Evolutionary conservation across 2,329 filamentous ascomycete species (phyloP), one percentile per base, ranked within the genome.

Genomic region (Fusarium avenaceum): DNA sequence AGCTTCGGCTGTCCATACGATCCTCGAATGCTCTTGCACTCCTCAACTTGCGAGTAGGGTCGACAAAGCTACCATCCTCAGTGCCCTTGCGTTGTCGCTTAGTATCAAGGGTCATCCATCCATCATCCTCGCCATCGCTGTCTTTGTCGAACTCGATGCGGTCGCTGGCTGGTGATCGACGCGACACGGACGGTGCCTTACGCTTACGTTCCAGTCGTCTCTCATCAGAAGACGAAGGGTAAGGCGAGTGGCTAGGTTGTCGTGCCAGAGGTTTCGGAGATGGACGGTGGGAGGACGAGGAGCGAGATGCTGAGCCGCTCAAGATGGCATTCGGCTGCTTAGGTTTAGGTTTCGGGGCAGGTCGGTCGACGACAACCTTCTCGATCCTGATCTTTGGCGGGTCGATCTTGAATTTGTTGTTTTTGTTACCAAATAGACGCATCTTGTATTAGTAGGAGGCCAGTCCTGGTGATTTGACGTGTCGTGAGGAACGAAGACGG

Each of bases 371-470:
- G 53, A 81, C 77, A 58, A 86, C 83, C 67, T 83, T 84, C 74
- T 87, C 84, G 72, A 85, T 83, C 63, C 84, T 82, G 70, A 86
- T 82, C 62, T 80, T 81, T 57, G 83, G 81, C 53, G 81, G 79
- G 64, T 84, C 81, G 67, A 81, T 77, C 76, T 86, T 86, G 77
- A 85, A 82, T 74, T 85, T 87, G 65, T 80, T 80, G 61, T 75
- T 76, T 65, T 82, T 82, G 53, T 76, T 77, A 63, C 79, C 79
- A 62, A 82, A 79, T 56, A 82, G 78, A 77, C 76, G 78, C 78
- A 79, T 79, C 63, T 45, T 69, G 68, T 32, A 57, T 40, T 57
- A 57, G 60, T 48, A 66, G 61, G 49, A 53, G 50, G 45, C 20
- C 48, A 59, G 59, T 48, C 33, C 61, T 57, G 42, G 47, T 59